Evolutionary conservation across 2,329 filamentous ascomycete genomes (phyloP).

Genomic region (Trichophyton schoenleinii): DNA sequence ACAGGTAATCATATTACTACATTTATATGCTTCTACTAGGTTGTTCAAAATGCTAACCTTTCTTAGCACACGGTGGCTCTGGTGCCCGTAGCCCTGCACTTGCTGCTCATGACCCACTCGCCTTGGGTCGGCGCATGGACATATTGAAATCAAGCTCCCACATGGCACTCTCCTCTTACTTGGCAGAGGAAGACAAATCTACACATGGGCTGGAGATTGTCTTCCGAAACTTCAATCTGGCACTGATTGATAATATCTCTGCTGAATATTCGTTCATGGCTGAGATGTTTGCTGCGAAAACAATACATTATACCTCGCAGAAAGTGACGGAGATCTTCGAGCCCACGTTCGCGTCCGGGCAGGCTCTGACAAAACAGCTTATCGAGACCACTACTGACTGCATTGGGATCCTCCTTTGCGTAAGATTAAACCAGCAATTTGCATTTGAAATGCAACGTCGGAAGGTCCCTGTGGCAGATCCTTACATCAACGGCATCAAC

Average conservation of each 20-base stretch:
- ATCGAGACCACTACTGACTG: conserved; percentile 69
- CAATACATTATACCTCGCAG: conserved; percentile 63
- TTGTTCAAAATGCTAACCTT: conserved; percentile 13
- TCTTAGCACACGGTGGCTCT: conserved; percentile 24
- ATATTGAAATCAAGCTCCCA: conserved; percentile 62
- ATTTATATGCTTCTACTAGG: background rate
- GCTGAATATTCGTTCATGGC: conserved; percentile 92
- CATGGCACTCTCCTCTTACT: conserved; percentile 68
- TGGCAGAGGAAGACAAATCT: conserved; percentile 79
- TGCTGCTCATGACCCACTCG: conserved; percentile 66
- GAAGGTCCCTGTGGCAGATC: conserved; percentile 76
- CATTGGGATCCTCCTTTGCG: conserved; percentile 76
- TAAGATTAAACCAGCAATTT: conserved; percentile 83
- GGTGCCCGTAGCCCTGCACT: conserved; percentile 26
- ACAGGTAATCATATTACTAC: conserved; percentile 24
- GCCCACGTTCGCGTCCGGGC: conserved; percentile 74
- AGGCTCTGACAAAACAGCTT: conserved; percentile 61
- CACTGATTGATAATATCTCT: conserved; percentile 82
- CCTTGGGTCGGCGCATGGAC: conserved; percentile 73
- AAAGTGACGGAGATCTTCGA: conserved; percentile 84
- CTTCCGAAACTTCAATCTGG: conserved; percentile 90
- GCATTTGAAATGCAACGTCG: conserved; percentile 88
- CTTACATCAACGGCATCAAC: conserved; percentile 85
- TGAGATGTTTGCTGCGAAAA: conserved; percentile 71
- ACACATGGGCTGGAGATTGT: conserved; percentile 80